Evolutionary conservation across 1,284 basidiomycete genomes (phyloP), one percentile per base, ranked within the genome.

Genomic region (Apiotrichum domesticum): DNA sequence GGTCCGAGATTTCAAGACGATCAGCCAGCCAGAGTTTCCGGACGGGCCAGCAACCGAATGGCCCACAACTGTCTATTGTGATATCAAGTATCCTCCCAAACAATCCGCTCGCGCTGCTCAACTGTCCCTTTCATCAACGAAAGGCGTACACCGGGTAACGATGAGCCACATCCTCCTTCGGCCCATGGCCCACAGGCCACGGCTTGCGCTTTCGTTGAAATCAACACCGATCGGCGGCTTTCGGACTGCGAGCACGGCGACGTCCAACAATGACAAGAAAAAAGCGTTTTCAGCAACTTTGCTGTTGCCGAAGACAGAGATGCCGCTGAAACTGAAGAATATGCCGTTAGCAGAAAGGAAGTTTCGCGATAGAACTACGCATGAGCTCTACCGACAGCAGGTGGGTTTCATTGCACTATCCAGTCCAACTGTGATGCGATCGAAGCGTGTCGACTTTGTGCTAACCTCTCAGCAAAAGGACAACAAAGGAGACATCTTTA

Each of bases 371-470:
- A 81, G 84, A 62, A 90, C 88, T 1, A 87, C 87, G 40, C 84
- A 85, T 37, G 82, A 83, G 2, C 79, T 98, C 11, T 98, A 98
- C 71, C 78, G 79, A 34, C 88, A 87, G 86, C 96, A 98, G 86
- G 92, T 51, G 15, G 15, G 90, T 61, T 42, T 9, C 37, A 13
- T 8, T 8, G 15, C 37, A n/a, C 11, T n/a, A 8, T 39, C 37
- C 37, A 39, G 37, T 39, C 37, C 21, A 21, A 40, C 9, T 54
- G 9, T 35, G 47, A 7, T 47, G 51, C 3, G 6, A 35, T 37
- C 13, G 2, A 40, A 2, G 33, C 21, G 21, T 11, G 41, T 3
- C 33, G 14, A 13, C 41, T 6, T 11, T 11, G n/a, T 34, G 32
- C 21, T n/a, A 6, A 14, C 41, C 41, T 11, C 6, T 14, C 68